Evolutionary conservation across 139 green algal species (phyloP).

Genomic region (Coelastrella sp.): DNA sequence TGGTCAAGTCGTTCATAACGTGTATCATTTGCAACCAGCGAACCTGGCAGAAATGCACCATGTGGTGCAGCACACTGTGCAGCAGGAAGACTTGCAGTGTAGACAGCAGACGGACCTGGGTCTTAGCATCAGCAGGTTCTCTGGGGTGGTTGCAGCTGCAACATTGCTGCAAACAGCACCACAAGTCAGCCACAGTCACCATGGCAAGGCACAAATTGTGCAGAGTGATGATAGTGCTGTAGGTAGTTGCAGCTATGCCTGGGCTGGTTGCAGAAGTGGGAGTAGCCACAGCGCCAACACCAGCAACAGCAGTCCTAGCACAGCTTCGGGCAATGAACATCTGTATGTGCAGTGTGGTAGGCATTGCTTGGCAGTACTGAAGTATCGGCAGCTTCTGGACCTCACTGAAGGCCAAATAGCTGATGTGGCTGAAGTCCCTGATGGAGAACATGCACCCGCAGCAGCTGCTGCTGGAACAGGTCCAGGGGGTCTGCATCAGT

Average conservation of each 20-base stretch:
- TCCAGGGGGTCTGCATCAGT: neutral
- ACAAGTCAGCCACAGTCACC: neutral
- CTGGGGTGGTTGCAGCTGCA: neutral
- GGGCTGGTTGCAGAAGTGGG: too few relatives aligned
- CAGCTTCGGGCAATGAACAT: neutral
- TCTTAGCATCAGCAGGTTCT: neutral
- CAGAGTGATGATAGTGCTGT: neutral
- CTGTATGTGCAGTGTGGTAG: slow-evolving; percentile 30
- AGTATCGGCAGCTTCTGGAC: slow-evolving; percentile 44
- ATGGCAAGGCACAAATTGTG: neutral
- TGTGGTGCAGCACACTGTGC: neutral
- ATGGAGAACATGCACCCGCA: too few relatives aligned
- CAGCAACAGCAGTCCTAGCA: slow-evolving; percentile 30
- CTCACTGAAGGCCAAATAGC: slow-evolving; percentile 39
- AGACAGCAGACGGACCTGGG: neutral
- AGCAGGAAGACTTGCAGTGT: neutral
- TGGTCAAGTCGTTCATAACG: neutral
- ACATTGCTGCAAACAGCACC: neutral
- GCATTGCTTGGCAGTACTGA: slow-evolving; percentile 32
- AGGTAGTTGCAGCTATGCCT: neutral
- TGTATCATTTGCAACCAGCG: neutral
- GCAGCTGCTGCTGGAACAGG: neutral
- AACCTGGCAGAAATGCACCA: neutral
- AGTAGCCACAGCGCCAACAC: neutral
- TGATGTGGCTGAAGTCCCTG: slow-evolving; percentile 48